These are phyloP conservation scores for Pseudogymnoascus sp. DNA, from an alignment of 2,329 filamentous ascomycete genomes.

Conservation along the genomic window DNA sequence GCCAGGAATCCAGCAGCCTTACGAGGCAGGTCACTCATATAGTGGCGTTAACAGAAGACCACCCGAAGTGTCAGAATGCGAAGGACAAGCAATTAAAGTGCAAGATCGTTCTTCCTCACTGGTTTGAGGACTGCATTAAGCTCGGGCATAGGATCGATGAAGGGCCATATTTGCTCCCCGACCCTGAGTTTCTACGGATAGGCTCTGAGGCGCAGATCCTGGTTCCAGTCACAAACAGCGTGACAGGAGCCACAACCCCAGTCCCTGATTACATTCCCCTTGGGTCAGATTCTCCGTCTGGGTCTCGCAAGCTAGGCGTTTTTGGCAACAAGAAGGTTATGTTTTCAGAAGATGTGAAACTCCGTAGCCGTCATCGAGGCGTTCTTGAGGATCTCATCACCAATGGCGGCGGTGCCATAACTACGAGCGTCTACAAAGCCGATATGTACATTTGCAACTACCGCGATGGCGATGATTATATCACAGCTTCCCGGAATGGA, in stretches of 20 bases:
- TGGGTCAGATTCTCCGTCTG: constrained; percentile 36
- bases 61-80: constrained; percentile 61
- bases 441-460: constrained; percentile 84
- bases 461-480: constrained; percentile 71
- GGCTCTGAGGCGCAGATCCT: constrained; percentile 47
- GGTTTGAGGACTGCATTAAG: constrained; percentile 96
- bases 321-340: constrained; percentile 73
- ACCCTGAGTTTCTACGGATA: constrained; percentile 71
- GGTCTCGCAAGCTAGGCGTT: constrained; percentile 54
- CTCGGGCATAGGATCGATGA: constrained; percentile 88
- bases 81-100: constrained; percentile 57
- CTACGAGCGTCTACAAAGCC: constrained; percentile 56
- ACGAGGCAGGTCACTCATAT: constrained; percentile 78
- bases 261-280: constrained; percentile 32
- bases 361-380: constrained; percentile 56
- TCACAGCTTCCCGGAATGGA: constrained; percentile 62
- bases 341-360: constrained; percentile 64
- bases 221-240: constrained; percentile 49
- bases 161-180: constrained; percentile 72
- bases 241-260: constrained; percentile 59
- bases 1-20: constrained; percentile 64
- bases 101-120: constrained; percentile 88
- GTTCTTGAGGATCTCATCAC: constrained; percentile 65
- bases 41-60: constrained; percentile 69
- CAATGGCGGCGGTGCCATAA: constrained; percentile 62